Base-by-base conservation (phyloP, 495 filamentous ascomycete species). In the Podospora appendiculata region DNA sequence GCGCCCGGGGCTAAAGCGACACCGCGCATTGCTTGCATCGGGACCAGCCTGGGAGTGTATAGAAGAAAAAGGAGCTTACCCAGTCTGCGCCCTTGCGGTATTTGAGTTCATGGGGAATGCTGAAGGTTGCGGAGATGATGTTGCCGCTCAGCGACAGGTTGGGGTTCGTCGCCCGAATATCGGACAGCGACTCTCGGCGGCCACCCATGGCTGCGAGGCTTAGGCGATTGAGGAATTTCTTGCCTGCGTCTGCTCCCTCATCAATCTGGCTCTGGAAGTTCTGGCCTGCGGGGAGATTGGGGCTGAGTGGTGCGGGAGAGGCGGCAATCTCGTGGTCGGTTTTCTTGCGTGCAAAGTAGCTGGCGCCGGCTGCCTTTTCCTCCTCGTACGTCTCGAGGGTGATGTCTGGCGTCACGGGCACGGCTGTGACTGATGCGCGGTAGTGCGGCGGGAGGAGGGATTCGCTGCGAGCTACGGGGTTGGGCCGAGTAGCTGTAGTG, bases 101-200 rank as follows among this genome's bases (percentile, higher is more conserved):
- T 25, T 79, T 76, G 39, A 92, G 59, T 36, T 83, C 80, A 67
- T 93, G 85, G 8, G 91, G 90, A 18, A 93, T 82, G 58, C 83
- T 89, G 62, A 92, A 92, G 17, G 88, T 88, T 14, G 85, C 90
- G 43, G 88, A 93, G 56, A 96, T 93, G 53, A 95, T 78, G 52
- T 85, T 82, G 2, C 90, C 89, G 42, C 82, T 91, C 43, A 96
- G 76, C 42, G 78, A 74, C 16, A 96, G 68, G 35, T 76, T 76
- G 3, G 87, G 86, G 62, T 88, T 79, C 39, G 80, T 77, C 41
- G 75, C 71, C 56, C 79, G 76, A 41, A 80, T 65, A 33, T 85
- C 79, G 4, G 71, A 66, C 51, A 84, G 68, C 13, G 80, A 78
- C 36, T 79, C 72, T 33, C 65, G 64, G 33, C 70, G 69, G 11